Base-by-base conservation (phyloP, 2,329 filamentous ascomycete genomes). In the Xylariaceae sp. region DNA sequence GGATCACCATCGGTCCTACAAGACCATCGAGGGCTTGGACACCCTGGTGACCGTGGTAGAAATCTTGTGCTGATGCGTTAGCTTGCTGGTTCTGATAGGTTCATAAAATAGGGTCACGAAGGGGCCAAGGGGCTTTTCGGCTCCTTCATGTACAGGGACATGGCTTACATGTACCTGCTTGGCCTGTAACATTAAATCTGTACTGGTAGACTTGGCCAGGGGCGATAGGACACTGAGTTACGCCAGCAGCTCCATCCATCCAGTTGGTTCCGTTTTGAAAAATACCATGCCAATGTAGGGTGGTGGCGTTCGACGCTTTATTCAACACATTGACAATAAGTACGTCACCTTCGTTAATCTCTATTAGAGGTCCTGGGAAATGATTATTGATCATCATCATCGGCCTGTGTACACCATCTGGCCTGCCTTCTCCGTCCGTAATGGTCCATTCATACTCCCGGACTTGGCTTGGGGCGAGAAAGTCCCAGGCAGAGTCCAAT, bases 221-320 rank as follows among this genome's bases (percentile, higher is more conserved):
- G 0, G 82, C 77, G 40, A 91, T 86, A 0, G 81, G 78, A 57
- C 86, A 89, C 66, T 89, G 87, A 0, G 82, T 86, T 4, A 89
- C 78, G 29, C 82, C 86, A 0, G 83, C 77, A 1, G 87, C 81
- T 0, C 89, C 89, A 64, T 93, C 89, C 85, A 91, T 89, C 51
- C 79, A 79, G 53, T 84, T 89, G 0, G 87, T 89, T 9, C 87
- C 87, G 60, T 89, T 89, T 66, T 91, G 88, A 65, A 84, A 91
- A 58, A 93, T 78, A 13, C 89, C 89, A 61, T 93, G 89, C 69
- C 89, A 92, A 67, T 93, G 89, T 4, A 92, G 76, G 30, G 80
- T 82, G 7, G 86, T 87, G 10, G 79, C 81, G 60, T 91, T 88
- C 10, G 76, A 74, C 0, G 88, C 82, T 18, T 81, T 77, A 62